Percentiles rank a stretch among this genome's conserved stretches.
phyloP scores from a whole-genome alignment of 257 asterid genomes.

The Plectranthus barbatus region DNA sequence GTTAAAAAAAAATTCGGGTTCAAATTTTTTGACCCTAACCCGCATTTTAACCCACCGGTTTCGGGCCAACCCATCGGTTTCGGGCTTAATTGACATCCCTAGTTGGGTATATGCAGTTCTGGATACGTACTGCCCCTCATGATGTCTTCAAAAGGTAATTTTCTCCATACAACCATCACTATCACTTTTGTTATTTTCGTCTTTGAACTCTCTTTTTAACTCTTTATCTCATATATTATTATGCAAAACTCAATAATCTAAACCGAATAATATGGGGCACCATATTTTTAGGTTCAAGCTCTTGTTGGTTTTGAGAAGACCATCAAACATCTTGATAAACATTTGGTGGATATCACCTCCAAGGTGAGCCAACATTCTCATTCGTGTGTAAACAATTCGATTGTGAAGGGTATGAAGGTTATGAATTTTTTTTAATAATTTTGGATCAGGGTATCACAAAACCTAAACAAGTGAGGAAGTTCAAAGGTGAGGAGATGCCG shows the following conservation, averaged over 20 bases:
- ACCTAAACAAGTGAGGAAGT: conserved; percentile 84
- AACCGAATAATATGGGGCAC: not conserved
- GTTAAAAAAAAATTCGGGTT: no score
- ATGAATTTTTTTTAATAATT: not conserved
- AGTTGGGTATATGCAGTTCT: conserved; percentile 66
- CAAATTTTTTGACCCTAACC: no score
- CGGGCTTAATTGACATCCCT: no score
- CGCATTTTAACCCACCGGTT: no score
- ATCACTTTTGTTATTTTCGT: conserved; percentile 60
- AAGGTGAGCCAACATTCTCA: conserved; percentile 39
- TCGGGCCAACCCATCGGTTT: no score
- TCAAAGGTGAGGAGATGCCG: conserved; percentile 93
- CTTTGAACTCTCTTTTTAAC: not conserved
- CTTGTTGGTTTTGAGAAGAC: conserved; percentile 93
- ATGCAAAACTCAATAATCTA: no score
- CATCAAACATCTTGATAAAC: conserved; percentile 84
- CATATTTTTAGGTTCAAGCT: conserved; percentile 66
- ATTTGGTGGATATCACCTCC: conserved; percentile 69
- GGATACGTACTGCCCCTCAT: conserved; percentile 83
- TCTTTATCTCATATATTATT: not conserved
- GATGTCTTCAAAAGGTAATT: conserved; percentile 69
- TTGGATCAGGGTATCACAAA: conserved; percentile 65
- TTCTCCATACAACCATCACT: conserved; percentile 71
- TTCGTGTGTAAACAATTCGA: no score
- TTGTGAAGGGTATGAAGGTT: not conserved